These are phyloP conservation scores for Pelargonium fulgidum DNA, from an alignment of 441 rosid species.

Conservation along the genomic window DNA sequence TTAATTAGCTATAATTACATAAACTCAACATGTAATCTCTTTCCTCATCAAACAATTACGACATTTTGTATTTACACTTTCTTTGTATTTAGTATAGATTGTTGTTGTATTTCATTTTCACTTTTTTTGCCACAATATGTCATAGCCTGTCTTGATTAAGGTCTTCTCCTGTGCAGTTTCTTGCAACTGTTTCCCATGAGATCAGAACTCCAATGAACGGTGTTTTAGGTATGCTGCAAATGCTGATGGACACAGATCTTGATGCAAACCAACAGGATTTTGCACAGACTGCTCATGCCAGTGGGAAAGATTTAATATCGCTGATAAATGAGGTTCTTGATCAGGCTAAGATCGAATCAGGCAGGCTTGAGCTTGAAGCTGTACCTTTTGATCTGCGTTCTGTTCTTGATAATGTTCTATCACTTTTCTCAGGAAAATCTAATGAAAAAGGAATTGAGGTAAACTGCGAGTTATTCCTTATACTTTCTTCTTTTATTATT, in stretches of 20 bases:
- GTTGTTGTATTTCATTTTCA: neutral
- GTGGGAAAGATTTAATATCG: constrained; percentile 79
- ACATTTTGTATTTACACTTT: neutral
- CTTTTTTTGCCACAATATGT: neutral
- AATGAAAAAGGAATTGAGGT: constrained; percentile 84
- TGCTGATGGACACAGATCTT: constrained; percentile 86
- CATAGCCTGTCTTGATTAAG: constrained; percentile 9
- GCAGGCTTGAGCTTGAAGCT: constrained; percentile 79
- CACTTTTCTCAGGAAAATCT: constrained; percentile 62
- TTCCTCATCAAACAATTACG: neutral
- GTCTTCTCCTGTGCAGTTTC: constrained; percentile 52
- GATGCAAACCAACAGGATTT: constrained; percentile 69
- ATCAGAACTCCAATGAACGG: constrained; percentile 98
- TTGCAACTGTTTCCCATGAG: constrained; percentile 97
- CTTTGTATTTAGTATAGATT: neutral
- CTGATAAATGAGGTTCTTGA: constrained; percentile 88
- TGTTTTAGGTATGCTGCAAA: constrained; percentile 91
- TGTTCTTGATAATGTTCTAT: constrained; percentile 66
- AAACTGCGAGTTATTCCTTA: constrained; percentile 13
- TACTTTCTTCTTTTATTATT: neutral
- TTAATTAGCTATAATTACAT: neutral
- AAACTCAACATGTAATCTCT: neutral
- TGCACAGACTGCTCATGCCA: constrained; percentile 79
- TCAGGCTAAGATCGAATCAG: constrained; percentile 97
- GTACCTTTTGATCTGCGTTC: constrained; percentile 75